These are phyloP conservation scores for Ophiobolus disseminans DNA, from an alignment of 2,329 filamentous ascomycete genomes.

Conservation along the genomic window DNA sequence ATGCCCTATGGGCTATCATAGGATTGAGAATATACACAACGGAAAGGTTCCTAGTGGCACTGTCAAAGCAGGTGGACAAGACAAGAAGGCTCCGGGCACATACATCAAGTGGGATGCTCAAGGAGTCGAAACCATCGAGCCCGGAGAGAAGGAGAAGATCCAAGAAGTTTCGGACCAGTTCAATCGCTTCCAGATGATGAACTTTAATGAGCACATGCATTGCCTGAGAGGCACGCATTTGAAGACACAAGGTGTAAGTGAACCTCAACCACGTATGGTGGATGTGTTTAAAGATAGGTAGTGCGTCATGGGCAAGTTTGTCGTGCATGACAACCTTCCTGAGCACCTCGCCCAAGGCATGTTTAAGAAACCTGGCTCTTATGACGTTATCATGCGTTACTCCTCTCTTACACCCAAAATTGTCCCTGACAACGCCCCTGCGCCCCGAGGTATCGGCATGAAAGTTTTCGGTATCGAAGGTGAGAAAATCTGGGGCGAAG, in stretches of 20 bases:
- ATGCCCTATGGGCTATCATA: slow-evolving; percentile 31
- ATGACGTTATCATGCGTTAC: slow-evolving; percentile 40
- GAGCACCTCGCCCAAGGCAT: slow-evolving; percentile 50
- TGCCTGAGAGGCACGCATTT: slow-evolving; percentile 52
- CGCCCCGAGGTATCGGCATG: slow-evolving; percentile 57
- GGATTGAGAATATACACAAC: slow-evolving; percentile 36
- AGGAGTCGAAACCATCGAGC: slow-evolving; percentile 51
- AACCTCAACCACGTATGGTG: neutral
- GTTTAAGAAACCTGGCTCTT: slow-evolving; percentile 31
- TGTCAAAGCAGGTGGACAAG: slow-evolving; percentile 30
- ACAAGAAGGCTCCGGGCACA: slow-evolving; percentile 36
- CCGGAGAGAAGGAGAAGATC: slow-evolving; percentile 54
- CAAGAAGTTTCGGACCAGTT: slow-evolving; percentile 55
- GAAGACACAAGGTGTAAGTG: slow-evolving; percentile 54
- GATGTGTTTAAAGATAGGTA: neutral
- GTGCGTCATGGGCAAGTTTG: slow-evolving; percentile 56
- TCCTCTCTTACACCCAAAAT: slow-evolving; percentile 36
- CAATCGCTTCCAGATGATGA: slow-evolving; percentile 55
- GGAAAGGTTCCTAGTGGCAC: slow-evolving; percentile 34
- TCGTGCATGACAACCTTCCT: slow-evolving; percentile 53
- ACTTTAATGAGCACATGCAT: slow-evolving; percentile 52
- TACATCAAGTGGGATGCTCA: slow-evolving; percentile 53
- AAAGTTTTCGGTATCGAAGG: slow-evolving; percentile 59
- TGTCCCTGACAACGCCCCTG: slow-evolving; percentile 42
- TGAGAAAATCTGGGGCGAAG: slow-evolving; percentile 38